Base-by-base conservation (phyloP, 2,329 filamentous ascomycete genomes). In the Cordyceps cateniannulata region DNA sequence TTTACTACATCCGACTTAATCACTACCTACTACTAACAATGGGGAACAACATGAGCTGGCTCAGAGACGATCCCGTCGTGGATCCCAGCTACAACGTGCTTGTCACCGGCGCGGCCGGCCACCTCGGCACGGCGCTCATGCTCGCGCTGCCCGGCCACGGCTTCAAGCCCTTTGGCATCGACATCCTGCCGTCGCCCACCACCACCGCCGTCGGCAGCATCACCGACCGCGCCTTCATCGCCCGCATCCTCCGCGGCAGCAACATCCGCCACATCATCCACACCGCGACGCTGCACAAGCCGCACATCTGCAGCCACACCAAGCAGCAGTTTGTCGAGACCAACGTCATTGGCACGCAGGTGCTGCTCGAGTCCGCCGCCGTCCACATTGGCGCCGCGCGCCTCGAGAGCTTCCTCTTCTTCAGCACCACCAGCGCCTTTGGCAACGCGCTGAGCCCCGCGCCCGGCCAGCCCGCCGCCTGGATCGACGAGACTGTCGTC, bases 381-480 rank as follows among this genome's bases (percentile, higher is more conserved):
- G 66, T n/a, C n/a, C n/a, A n/a, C 71, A 20, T 62, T 66, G 9
- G 59, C 66, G 4, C 62, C 54, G 1, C 40, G 29, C 63, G 66
- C 3, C 66, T 78, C 14, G 62, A 73, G 18, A 75, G 75, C 54
- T 79, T 80, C 66, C 40, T 78, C 63, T 79, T 76, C 67, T 67
- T 78, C 63, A 77, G 75, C 64, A 79, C 78, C 1, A 80, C 78
- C 1, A 79, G 77, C n/a, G 65, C 75, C 0, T 79, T 79, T 27
- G 77, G 78, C 25, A 62, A 65, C 0, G 76, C 77, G 0, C 67
- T 79, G 8, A 72, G 71, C 55, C 75, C 76, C 0, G 54, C 62
- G 1, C 69, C 68, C 0, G 75, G 75, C 1, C 54, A 62, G 0
- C 75, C 77, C 1, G 77, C 77, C 0, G 75, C 70, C 1, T 78